Evolutionary conservation across 768 basidiomycete genomes (phyloP).

Genomic region (Trametes coccinea): DNA sequence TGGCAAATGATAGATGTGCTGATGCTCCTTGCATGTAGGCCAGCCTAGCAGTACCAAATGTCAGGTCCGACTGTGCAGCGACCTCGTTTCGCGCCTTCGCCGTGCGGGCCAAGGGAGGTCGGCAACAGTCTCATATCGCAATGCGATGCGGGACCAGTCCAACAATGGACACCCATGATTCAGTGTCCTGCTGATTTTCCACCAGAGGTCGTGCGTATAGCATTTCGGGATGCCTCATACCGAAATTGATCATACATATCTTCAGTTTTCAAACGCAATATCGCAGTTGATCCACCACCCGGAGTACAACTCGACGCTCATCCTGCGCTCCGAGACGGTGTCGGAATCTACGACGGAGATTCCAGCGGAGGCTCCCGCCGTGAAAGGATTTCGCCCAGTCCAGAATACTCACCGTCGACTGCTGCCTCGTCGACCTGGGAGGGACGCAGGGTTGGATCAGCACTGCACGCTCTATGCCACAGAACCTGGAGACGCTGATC

Average conservation of each 20-base stretch:
- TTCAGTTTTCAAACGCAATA: conserved; percentile 73
- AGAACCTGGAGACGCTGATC: conserved; percentile 2
- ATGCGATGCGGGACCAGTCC: background rate
- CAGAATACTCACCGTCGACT: conserved; percentile 65
- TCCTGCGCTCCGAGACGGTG: conserved; percentile 78
- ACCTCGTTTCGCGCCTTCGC: conserved; percentile 16
- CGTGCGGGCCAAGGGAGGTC: background rate
- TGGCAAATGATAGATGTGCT: no score
- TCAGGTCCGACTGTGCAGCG: background rate
- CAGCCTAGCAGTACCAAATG: no score
- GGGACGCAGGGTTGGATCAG: conserved; percentile 76
- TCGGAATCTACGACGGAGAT: conserved; percentile 23
- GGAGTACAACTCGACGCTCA: conserved; percentile 90
- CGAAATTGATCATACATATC: background rate
- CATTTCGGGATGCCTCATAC: no score
- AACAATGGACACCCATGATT: conserved; percentile 33
- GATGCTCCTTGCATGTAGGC: no score
- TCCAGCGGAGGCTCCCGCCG: conserved; percentile 33
- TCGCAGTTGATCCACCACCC: conserved; percentile 82
- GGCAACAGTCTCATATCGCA: background rate
- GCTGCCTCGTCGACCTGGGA: conserved; percentile 74
- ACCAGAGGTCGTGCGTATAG: conserved; percentile 30
- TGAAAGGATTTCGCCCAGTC: conserved; percentile 43
- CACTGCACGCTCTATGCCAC: conserved; percentile 68
- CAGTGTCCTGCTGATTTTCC: conserved; percentile 36